Percentiles rank a stretch among this genome's conserved stretches.
Conservation (phyloP, 495 filamentous ascomycete genomes). For the Aspergillus coremiiformis region DNA sequence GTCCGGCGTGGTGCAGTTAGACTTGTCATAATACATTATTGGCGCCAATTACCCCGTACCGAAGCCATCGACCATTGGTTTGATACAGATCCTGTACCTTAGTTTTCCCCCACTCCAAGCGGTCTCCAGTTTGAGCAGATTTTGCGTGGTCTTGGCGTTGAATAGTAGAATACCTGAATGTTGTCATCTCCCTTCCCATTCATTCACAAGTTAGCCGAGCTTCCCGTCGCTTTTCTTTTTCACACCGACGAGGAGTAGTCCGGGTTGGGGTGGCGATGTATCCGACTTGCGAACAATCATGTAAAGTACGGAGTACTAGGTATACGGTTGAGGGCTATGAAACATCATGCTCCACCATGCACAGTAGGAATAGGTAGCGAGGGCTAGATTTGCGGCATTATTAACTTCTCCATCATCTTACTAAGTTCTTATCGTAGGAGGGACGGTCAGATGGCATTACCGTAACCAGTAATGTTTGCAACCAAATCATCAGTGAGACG, state of each 20-base stretch:
- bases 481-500: too few species aligned
- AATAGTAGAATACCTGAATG: too few species aligned
- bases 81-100: neutral
- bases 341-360: constrained; percentile 5
- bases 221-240: neutral
- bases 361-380: neutral
- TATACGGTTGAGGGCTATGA: neutral
- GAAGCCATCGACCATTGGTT: neutral
- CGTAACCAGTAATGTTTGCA: neutral
- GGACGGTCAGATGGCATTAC: neutral
- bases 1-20: constrained; percentile 5
- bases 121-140: neutral
- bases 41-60: neutral
- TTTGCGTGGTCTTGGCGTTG: neutral
- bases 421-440: neutral
- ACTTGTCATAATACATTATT: constrained; percentile 15
- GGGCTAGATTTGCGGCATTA: neutral
- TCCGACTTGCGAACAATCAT: neutral
- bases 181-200: neutral
- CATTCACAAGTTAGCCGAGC: neutral
- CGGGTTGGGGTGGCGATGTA: neutral
- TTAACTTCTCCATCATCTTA: neutral
- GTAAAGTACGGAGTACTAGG: too few species aligned
- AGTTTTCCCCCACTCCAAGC: neutral
- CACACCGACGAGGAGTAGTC: neutral